Evolutionary conservation across 2,329 filamentous ascomycete genomes (phyloP).

Genomic region (Blastomyces gilchristii): DNA sequence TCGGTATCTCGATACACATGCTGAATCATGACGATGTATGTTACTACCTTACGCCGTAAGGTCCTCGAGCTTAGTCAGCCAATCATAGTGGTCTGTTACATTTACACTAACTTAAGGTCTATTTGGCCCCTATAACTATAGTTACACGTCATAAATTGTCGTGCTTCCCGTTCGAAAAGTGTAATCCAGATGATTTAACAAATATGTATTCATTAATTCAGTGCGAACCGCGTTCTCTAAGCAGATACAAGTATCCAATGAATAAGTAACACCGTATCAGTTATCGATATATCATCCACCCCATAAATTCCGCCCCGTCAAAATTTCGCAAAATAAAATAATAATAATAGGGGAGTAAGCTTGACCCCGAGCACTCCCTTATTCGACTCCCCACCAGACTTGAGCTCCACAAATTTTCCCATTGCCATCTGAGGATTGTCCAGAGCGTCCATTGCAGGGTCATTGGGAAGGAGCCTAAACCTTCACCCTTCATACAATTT

Average conservation of each 20-base stretch:
- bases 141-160: too few species aligned
- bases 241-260: neutral
- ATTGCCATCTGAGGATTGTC: conserved; percentile 5
- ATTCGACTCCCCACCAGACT: neutral
- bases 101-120: too few species aligned
- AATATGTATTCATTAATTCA: neutral
- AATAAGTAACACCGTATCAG: neutral
- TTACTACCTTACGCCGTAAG: too few species aligned
- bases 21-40: too few species aligned
- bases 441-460: neutral
- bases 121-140: too few species aligned
- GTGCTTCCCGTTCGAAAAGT: neutral
- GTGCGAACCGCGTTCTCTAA: neutral
- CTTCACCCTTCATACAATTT: conserved; percentile 19
- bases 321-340: neutral
- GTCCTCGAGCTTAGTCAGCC: too few species aligned
- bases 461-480: conserved; percentile 14
- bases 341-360: too few species aligned
- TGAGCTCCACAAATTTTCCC: conserved; percentile 5
- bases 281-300: too few species aligned
- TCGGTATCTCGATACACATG: too few species aligned
- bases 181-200: neutral
- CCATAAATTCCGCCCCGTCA: too few species aligned
- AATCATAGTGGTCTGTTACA: too few species aligned
- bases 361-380: neutral